phyloP scores from a whole-genome alignment of 176 grass and related monocot species.

The Carex parvula region DNA sequence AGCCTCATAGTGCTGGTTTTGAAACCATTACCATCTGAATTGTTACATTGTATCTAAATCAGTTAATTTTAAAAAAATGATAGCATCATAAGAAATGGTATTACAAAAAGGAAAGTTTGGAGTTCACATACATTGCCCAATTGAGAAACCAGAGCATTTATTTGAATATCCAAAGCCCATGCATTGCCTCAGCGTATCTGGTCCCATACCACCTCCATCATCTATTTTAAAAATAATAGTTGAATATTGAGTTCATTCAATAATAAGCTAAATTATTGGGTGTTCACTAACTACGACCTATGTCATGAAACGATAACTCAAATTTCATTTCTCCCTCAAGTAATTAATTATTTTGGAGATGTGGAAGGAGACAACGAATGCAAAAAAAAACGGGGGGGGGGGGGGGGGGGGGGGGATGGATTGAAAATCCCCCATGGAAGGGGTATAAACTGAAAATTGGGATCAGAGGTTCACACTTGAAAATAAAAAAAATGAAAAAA shows the following conservation, averaged over 20 bases:
- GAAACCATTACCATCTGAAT: constrained; percentile 83
- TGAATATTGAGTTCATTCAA: neutral
- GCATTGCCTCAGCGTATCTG: constrained; percentile 64
- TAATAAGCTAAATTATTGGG: neutral
- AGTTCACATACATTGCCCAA: constrained; percentile 64
- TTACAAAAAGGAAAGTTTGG: neutral
- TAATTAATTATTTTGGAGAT: neutral
- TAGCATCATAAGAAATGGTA: neutral
- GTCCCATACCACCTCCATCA: constrained; percentile 84
- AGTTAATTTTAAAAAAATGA: constrained; percentile 2
- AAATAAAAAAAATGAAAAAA: neutral
- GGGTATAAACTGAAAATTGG: neutral
- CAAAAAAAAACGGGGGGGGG: neutral
- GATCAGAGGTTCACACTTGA: neutral
- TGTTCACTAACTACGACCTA: constrained; percentile 8
- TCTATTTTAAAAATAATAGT: constrained; percentile 39
- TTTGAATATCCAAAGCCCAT: constrained; percentile 94
- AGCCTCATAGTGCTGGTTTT: constrained; percentile 93
- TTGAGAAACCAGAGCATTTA: constrained; percentile 57
- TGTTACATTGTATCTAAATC: neutral
- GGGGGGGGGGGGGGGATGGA: no score
- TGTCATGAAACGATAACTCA: neutral
- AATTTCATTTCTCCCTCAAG: constrained; percentile 10
- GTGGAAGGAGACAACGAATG: neutral
- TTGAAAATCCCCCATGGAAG: neutral